phyloP scores from a whole-genome alignment of 345 rosid genomes.

The Sapria himalayana region DNA sequence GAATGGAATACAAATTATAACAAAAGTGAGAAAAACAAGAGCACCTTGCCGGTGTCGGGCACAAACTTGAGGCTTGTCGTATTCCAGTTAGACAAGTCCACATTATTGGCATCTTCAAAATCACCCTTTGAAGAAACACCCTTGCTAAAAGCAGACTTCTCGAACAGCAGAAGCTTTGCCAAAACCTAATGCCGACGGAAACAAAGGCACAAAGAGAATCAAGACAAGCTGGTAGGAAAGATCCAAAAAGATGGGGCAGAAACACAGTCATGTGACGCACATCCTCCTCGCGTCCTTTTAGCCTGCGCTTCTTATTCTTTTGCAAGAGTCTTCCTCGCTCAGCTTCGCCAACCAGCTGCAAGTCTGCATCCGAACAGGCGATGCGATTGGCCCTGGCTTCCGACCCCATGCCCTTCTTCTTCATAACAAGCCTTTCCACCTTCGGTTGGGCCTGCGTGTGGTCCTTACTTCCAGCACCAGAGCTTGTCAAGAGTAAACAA shows the following conservation, averaged over 20 bases:
- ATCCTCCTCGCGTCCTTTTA: conserved; percentile 83
- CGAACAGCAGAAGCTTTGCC: conserved; percentile 58
- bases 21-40: conserved; percentile 3
- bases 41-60: conserved; percentile 54
- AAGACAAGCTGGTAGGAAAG: conserved; percentile 3
- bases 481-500: conserved; percentile 15
- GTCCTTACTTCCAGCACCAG: conserved; percentile 22
- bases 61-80: conserved; percentile 34
- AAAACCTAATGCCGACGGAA: conserved; percentile 24
- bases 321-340: conserved; percentile 65
- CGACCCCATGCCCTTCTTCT: conserved; percentile 82
- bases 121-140: conserved; percentile 19
- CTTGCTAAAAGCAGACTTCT: conserved; percentile 28
- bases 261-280: conserved; percentile 20
- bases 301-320: conserved; percentile 79
- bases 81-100: conserved; percentile 71
- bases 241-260: conserved; percentile 3
- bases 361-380: conserved; percentile 58
- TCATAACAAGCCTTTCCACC: conserved; percentile 62
- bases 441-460: conserved; percentile 55
- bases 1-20: not conserved
- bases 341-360: conserved; percentile 49
- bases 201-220: not conserved
- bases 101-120: conserved; percentile 21
- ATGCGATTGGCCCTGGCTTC: conserved; percentile 65